phyloP scores from a whole-genome alignment of 1,284 basidiomycete species.

The Pseudozyma hubeiensis region DNA sequence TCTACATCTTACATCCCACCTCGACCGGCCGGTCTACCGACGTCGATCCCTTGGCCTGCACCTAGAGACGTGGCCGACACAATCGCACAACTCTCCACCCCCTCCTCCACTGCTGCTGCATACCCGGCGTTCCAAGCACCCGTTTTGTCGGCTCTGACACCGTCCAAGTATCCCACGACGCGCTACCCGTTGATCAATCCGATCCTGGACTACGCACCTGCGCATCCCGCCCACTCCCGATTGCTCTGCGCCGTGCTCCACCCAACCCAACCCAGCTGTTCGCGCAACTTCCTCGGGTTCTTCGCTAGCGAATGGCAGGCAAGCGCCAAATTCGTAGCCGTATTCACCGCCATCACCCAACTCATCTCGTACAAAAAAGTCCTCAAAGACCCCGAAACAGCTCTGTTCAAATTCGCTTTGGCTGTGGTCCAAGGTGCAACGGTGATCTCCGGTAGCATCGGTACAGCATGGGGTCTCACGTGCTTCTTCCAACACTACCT shows the following conservation, averaged over 20 bases:
- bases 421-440: conserved; percentile 61
- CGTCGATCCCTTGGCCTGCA: conserved; percentile 54
- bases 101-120: conserved; percentile 34
- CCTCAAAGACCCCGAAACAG: conserved; percentile 58
- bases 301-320: conserved; percentile 56
- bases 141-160: conserved; percentile 54
- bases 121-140: conserved; percentile 62
- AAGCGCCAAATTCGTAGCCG: conserved; percentile 53
- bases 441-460: conserved; percentile 57
- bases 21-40: conserved; percentile 51
- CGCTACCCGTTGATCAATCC: conserved; percentile 56
- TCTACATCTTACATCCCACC: conserved; percentile 58
- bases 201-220: conserved; percentile 59
- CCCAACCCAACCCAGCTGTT: conserved; percentile 57
- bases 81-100: conserved; percentile 54
- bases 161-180: conserved; percentile 49
- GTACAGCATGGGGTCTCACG: conserved; percentile 58
- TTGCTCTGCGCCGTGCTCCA: conserved; percentile 61
- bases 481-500: conserved; percentile 63
- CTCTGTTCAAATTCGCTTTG: conserved; percentile 53
- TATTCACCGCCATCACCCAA: conserved; percentile 41
- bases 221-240: conserved; percentile 55
- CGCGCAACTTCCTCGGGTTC: conserved; percentile 46
- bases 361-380: conserved; percentile 38
- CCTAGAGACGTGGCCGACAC: conserved; percentile 51